phyloP scores from a whole-genome alignment of 2,329 filamentous ascomycete genomes.

The Penicillium freii region DNA sequence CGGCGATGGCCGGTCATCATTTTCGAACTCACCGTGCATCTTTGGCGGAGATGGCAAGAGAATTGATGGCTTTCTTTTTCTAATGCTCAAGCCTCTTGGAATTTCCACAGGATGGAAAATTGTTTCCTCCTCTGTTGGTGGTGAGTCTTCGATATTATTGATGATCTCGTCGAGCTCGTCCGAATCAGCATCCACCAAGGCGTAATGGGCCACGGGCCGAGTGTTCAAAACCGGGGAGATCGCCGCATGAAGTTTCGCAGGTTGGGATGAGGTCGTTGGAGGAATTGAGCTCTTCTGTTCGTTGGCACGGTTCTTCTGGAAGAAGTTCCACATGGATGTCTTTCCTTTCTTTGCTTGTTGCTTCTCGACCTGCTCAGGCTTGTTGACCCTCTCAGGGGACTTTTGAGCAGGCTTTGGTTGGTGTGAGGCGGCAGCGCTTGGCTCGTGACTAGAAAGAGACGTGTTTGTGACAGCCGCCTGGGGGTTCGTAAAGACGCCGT shows the following conservation, averaged over 20 bases:
- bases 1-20: constrained; percentile 34
- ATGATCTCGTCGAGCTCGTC: constrained; percentile 43
- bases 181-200: constrained; percentile 51
- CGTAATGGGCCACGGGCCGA: constrained; percentile 58
- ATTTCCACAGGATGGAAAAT: constrained; percentile 23
- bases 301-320: constrained; percentile 47
- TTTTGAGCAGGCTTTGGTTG: constrained; percentile 4
- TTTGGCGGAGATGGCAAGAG: constrained; percentile 45
- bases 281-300: constrained; percentile 28
- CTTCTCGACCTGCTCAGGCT: constrained; percentile 28
- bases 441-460: constrained; percentile 22
- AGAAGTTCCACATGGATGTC: constrained; percentile 55
- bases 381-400: constrained; percentile 2
- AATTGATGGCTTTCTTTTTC: constrained; percentile 37
- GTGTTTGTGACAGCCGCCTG: constrained; percentile 23
- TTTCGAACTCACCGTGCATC: constrained; percentile 33
- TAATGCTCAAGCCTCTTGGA: constrained; percentile 32
- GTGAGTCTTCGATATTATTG: constrained; percentile 39
- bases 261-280: constrained; percentile 13
- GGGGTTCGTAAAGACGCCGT: constrained; percentile 21
- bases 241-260: constrained; percentile 41
- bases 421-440: constrained; percentile 11
- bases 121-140: constrained; percentile 39
- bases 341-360: constrained; percentile 42
- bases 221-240: constrained; percentile 39